Base-by-base conservation (phyloP, 2,329 filamentous ascomycete species). In the Blastomyces emzantsi region DNA sequence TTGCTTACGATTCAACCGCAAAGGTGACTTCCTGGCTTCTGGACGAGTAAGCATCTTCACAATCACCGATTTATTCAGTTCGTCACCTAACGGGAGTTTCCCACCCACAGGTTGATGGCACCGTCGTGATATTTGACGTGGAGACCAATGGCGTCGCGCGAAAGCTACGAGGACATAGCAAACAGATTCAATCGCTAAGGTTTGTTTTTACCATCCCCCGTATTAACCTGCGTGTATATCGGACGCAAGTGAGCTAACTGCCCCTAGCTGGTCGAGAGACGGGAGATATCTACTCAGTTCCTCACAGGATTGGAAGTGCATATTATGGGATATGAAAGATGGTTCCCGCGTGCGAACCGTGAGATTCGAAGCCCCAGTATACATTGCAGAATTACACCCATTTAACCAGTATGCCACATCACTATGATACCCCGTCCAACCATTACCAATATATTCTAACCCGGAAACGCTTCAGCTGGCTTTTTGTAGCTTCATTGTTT, bases 131-230 rank as follows among this genome's bases (percentile, higher is more conserved):
- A 57, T 99, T 96, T 83, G 94, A 99, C 73, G 86, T 97, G 60
- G 95, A 99, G 77, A 99, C 95, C 11, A 96, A 95, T 82, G 93
- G 94, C 47, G 90, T 97, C 4, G 94, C 94, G 64, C 88, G 92
- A 73, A 99, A 97, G 78, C 81, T 99, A 67, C 87, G 91, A 68
- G 94, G 93, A 15, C 94, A 99, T 77, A 96, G 90, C 60, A 88
- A 90, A 73, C 93, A 94, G 73, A 92, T 99, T 64, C 93, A 96
- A 70, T 96, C 90, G 61, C 77, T 99, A 65, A 96, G 80, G 80
- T 81, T 75, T 30, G 67, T 47, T 30, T 49, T 39, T 49, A 56
- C 13, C 3, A 17, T 49, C 17, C 22, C 60, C 17, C 17, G 25
- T 6, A 30, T 51, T 19, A 17, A 45, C 19, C 1, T n/a, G 15